Evolutionary conservation across 2,329 filamentous ascomycete genomes (phyloP).

Genomic region (Epichloe sp.): DNA sequence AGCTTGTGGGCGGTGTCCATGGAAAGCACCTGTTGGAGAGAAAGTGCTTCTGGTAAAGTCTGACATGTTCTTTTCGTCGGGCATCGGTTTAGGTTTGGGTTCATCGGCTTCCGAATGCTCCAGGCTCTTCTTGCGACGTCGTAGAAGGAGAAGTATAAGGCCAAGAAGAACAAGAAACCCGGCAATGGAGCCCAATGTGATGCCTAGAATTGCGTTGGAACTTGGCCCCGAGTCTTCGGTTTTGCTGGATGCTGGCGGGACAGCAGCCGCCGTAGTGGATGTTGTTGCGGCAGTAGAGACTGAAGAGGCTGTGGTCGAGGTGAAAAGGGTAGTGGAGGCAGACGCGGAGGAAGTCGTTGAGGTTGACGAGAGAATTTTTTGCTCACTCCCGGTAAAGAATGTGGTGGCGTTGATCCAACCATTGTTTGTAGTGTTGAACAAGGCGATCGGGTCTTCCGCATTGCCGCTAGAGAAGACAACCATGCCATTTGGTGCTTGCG

Average conservation of each 20-base stretch:
- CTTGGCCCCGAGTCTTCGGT: constrained; percentile 16
- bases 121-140: constrained; percentile 38
- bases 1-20: constrained; percentile 37
- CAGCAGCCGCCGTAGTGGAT: constrained; percentile 12
- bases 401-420: constrained; percentile 61
- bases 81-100: constrained; percentile 26
- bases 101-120: constrained; percentile 32
- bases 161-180: constrained; percentile 60
- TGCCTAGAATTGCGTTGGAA: constrained; percentile 56
- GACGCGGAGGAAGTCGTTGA: constrained; percentile 17
- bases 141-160: constrained; percentile 50
- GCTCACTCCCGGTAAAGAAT: constrained; percentile 40
- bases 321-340: constrained; percentile 11
- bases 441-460: constrained; percentile 49
- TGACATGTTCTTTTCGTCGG: constrained; percentile 46
- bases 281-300: constrained; percentile 10
- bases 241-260: neutral
- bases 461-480: constrained; percentile 72
- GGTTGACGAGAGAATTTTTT: constrained; percentile 24
- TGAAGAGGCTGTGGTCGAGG: constrained; percentile 9
- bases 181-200: constrained; percentile 69
- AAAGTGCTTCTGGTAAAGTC: constrained; percentile 32
- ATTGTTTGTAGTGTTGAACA: constrained; percentile 68
- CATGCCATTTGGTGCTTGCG: constrained; percentile 50
- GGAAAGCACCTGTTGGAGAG: constrained; percentile 26